Evolutionary conservation across 345 rosid species (phyloP), one percentile per base, ranked within the genome.

Genomic region (Zanthoxylum bungeanum): DNA sequence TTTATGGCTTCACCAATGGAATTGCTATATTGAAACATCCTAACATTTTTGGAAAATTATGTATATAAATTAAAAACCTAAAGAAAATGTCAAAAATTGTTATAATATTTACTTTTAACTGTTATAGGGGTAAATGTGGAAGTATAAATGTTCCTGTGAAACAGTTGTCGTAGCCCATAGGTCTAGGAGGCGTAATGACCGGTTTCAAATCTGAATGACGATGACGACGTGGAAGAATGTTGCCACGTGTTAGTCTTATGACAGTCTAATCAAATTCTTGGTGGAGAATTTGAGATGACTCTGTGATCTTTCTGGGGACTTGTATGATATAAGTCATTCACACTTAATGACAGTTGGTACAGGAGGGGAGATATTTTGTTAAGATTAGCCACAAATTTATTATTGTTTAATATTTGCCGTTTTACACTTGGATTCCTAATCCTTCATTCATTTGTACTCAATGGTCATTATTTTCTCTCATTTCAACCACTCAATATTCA

Each of bases 221-320:
- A 64, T 25, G 76, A 33, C 21, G 73, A 77, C 37, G 62, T 11
- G 60, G 66, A 14, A 12, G 49, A 11, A 42, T 14, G 1, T 8
- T 0, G 56, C 60, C 77, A 77, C 76, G 77, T 73, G 80, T 62
- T 36, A 12, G 66, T 62, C 46, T 55, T 8, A 16, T 3, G 49
- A 21, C 9, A 27, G 46, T 16, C 70, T 0, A 9, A 46, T 49
- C 10, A n/a, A 72, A 60, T 53, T 66, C 80, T 42, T 77, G 80
- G 80, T 27, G 39, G 65, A 72, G 80, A 55, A 55, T 56, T 36
- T 71, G 46, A 25, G 66, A 2, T 34, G 60, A 52, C 11, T 12
- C 3, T 16, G 53, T 25, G 40, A 4, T 63, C 22, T n/a, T 57
- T 34, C 46, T 47, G 5, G 36, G n/a, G 5, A 10, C 14, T 30